These are phyloP conservation scores for Suhomyces terraborum DNA, from an alignment of 1,139 yeast genomes.

Conservation along the genomic window DNA sequence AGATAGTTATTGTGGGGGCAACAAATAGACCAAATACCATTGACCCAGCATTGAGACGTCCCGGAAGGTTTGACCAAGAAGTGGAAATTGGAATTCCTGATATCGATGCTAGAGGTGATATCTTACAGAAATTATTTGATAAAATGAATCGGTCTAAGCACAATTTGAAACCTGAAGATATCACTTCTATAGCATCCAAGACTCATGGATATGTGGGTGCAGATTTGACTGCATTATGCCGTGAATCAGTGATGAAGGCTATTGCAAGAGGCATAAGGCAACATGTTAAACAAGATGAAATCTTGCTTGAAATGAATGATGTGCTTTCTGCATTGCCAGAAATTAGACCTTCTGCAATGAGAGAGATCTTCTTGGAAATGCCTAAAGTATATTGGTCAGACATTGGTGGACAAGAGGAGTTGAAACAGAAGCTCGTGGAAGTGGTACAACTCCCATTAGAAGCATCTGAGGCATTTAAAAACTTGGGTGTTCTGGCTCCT, in stretches of 20 bases:
- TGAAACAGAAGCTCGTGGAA: constrained; percentile 78
- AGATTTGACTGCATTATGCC: constrained; percentile 80
- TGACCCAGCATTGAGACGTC: constrained; percentile 56
- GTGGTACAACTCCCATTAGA: constrained; percentile 91
- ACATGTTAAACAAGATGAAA: constrained; percentile 24
- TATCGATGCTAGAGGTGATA: constrained; percentile 63
- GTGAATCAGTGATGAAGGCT: constrained; percentile 87
- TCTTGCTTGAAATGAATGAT: constrained; percentile 49
- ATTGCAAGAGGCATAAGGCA: constrained; percentile 57
- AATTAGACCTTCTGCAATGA: constrained; percentile 93
- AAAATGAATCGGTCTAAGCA: constrained; percentile 62
- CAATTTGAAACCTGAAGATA: constrained; percentile 52
- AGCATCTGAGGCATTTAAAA: constrained; percentile 73
- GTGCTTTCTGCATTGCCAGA: constrained; percentile 69
- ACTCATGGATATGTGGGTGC: constrained; percentile 85
- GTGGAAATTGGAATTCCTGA: constrained; percentile 81
- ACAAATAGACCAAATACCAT: constrained; percentile 76
- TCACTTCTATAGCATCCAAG: constrained; percentile 60
- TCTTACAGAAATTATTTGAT: constrained; percentile 59
- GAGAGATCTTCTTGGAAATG: constrained; percentile 90
- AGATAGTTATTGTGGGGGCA: constrained; percentile 80
- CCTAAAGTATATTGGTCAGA: constrained; percentile 94
- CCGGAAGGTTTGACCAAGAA: constrained; percentile 88
- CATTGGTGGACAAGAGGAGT: constrained; percentile 89
- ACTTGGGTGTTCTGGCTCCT: constrained; percentile 85